A percentile compares a stretch with the other conserved stretches of the same genome.
phyloP scores from a whole-genome alignment of 345 rosid species.

The Sonneratia alba region DNA sequence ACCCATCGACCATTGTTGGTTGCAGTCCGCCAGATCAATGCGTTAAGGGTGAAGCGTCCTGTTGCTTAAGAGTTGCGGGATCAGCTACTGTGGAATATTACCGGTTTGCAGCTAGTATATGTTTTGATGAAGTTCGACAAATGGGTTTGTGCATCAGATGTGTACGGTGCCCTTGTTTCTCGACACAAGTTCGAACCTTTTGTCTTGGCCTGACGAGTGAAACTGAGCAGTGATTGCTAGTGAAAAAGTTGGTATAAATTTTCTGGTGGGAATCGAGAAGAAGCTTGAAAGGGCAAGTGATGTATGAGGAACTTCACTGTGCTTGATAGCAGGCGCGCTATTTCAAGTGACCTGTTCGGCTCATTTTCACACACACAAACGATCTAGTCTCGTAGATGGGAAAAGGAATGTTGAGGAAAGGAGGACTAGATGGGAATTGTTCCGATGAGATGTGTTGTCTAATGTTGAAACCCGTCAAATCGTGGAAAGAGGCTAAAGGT shows the following conservation, averaged over 20 bases:
- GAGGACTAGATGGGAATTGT: neutral
- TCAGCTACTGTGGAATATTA: neutral
- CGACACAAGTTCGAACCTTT: neutral
- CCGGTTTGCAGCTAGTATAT: neutral
- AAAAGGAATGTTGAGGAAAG: neutral
- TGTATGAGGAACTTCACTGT: no score
- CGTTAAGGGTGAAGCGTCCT: neutral
- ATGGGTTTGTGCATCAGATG: neutral
- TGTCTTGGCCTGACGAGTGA: neutral
- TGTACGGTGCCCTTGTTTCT: no score
- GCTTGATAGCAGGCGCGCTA: no score
- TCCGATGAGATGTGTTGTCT: neutral
- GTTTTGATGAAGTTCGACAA: neutral
- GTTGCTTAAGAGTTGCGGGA: neutral
- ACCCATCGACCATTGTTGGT: neutral
- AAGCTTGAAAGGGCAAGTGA: no score
- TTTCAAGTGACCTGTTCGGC: no score
- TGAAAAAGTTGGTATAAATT: no score
- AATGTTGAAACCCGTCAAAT: no score
- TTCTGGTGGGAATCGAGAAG: neutral
- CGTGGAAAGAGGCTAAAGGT: no score
- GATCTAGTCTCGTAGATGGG: no score
- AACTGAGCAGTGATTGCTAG: neutral
- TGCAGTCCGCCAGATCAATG: neutral
- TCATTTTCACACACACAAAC: no score